Base-by-base conservation (phyloP, 352 stramenopile genomes). In the Elongisporangium anandrum region DNA sequence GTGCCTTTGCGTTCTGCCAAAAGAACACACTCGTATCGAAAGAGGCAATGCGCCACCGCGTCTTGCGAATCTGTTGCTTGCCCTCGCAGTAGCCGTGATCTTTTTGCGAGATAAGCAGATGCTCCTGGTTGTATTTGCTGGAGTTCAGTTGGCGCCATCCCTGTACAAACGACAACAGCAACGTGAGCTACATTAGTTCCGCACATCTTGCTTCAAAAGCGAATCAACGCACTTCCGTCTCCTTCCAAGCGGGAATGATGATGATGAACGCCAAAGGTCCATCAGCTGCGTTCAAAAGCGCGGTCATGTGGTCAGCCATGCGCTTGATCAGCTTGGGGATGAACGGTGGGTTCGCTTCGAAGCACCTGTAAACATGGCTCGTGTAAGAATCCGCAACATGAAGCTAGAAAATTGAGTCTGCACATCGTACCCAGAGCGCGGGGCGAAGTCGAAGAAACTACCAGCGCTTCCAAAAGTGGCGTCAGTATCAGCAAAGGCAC, bases 21-120 rank as follows among this genome's bases (percentile, higher is more conserved):
- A 98, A 98, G 68, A 98, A 98, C 6, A 98, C 77, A 63, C 90
- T 98, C 23, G 95, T 98, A 65, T 98, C 92, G 66, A 98, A 98
- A 10, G 93, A 98, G 52, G 91, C 87, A 24, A 97, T 90, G 23
- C 90, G 87, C 82, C 88, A 96, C 8, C 85, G 75, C 21, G 80
- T 95, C 63, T 87, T 88, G 23, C 90, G 79, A 52, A 95, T 87
- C 56, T 97, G 90, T 66, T 97, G 89, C 57, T 94, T 95, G 55
- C 91, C 91, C 61, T 97, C 91, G 54, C 82, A 95, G 69, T 97
- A 97, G 8, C 86, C 88, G 59, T 97, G 91, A 21, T 95, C 77
- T 38, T 92, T 90, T 64, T 96, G 87, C 23, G 79, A 64, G 45
- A 97, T 77, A 34, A 78, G 68, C 47, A 96, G 41, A 52, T 94